phyloP scores from a whole-genome alignment of 352 stramenopile genomes.

The Globisporangium okanoganense region DNA sequence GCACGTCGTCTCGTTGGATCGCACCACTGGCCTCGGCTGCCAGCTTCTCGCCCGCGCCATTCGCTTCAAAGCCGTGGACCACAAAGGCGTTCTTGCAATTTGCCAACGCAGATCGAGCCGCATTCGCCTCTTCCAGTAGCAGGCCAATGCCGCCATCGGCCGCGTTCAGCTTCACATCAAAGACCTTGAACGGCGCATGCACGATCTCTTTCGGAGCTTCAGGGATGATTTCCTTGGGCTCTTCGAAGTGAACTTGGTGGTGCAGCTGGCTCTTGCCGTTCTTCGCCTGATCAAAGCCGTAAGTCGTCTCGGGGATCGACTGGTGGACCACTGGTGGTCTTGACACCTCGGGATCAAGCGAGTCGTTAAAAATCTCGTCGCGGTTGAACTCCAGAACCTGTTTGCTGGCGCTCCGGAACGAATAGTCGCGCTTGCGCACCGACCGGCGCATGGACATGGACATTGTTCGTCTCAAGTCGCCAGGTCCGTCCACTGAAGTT shows the following conservation, averaged over 20 bases:
- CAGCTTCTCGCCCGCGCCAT: slow-evolving; percentile 57
- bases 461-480: slow-evolving; percentile 25
- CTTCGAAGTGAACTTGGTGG: not conserved
- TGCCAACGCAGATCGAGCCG: slow-evolving; percentile 2
- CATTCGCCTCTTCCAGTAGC: slow-evolving; percentile 34
- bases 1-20: slow-evolving; percentile 54
- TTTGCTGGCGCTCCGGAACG: slow-evolving; percentile 25
- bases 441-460: slow-evolving; percentile 60
- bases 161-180: slow-evolving; percentile 57
- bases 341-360: not conserved
- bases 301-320: slow-evolving; percentile 13
- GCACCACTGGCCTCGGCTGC: slow-evolving; percentile 61
- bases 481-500: slow-evolving; percentile 16
- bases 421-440: slow-evolving; percentile 58
- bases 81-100: slow-evolving; percentile 30
- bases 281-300: slow-evolving; percentile 10
- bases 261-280: not conserved
- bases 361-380: slow-evolving; percentile 55
- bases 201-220: not conserved
- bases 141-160: slow-evolving; percentile 73
- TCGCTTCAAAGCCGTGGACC: slow-evolving; percentile 63
- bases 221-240: not conserved
- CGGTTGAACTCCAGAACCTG: slow-evolving; percentile 50
- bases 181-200: slow-evolving; percentile 29
- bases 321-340: not conserved